Evolutionary conservation across 768 basidiomycete genomes (phyloP).

Genomic region (Lactifluus rugatus): DNA sequence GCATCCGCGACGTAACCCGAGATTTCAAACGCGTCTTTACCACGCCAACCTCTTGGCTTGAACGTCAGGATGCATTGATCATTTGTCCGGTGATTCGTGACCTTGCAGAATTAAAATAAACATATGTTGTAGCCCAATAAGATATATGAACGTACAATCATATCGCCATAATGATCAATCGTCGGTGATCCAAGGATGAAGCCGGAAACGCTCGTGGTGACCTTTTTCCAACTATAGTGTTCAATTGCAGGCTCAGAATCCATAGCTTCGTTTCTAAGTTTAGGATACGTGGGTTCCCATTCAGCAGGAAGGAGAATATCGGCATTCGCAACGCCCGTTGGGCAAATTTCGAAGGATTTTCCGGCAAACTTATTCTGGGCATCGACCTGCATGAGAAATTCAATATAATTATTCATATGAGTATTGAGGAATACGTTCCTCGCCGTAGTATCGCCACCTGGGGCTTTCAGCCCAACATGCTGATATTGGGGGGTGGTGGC

Average conservation of each 20-base stretch:
- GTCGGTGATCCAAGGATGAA: slow-evolving; percentile 77
- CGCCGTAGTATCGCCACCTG: slow-evolving; percentile 84
- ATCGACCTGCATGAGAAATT: slow-evolving; percentile 52
- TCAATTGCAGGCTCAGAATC: slow-evolving; percentile 47
- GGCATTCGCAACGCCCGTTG: slow-evolving; percentile 88
- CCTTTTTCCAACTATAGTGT: slow-evolving; percentile 95
- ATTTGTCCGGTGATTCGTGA: slow-evolving; percentile 84
- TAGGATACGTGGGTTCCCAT: slow-evolving; percentile 54
- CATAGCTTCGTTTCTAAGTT: slow-evolving; percentile 28
- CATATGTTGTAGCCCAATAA: neutral
- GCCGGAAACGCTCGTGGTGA: slow-evolving; percentile 82
- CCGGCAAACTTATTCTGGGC: slow-evolving; percentile 97
- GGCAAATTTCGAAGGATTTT: slow-evolving; percentile 91
- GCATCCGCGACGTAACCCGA: slow-evolving; percentile 71
- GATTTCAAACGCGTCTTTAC: slow-evolving; percentile 87
- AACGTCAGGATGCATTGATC: slow-evolving; percentile 86
- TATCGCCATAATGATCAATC: slow-evolving; percentile 71
- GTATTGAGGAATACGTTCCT: slow-evolving; percentile 36
- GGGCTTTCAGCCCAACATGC: slow-evolving; percentile 93
- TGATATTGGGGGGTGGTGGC: slow-evolving; percentile 93
- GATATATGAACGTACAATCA: slow-evolving; percentile 55
- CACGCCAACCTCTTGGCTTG: slow-evolving; percentile 93
- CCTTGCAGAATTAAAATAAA: slow-evolving; percentile 28
- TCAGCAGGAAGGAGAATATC: slow-evolving; percentile 69
- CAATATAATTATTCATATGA: neutral